A percentile compares a stretch with the other conserved stretches of the same genome.
Conservation (phyloP, 2,329 filamentous ascomycete species). For the Colletotrichum euphorbiae region DNA sequence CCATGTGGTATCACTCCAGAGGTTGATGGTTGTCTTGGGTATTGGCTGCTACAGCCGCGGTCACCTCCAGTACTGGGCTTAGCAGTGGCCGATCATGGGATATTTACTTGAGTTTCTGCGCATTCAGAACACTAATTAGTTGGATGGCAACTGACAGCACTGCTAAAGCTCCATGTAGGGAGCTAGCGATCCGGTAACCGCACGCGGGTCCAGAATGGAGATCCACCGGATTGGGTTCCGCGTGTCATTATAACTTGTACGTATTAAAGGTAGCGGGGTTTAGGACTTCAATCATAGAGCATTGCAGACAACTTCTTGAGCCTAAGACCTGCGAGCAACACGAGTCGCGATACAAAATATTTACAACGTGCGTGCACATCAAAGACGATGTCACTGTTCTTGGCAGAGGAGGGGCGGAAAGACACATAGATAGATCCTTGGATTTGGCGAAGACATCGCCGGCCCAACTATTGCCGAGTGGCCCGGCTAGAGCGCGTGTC, state of each 20-base stretch:
- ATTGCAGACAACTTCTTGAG: neutral
- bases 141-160: neutral
- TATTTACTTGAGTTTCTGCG: neutral
- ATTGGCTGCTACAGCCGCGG: neutral
- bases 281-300: neutral
- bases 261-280: neutral
- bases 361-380: neutral
- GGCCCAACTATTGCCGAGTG: slow-evolving; percentile 37
- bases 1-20: slow-evolving; percentile 25
- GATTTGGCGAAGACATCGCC: slow-evolving; percentile 16
- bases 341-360: too few relatives aligned
- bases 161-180: neutral
- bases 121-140: neutral
- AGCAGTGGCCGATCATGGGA: neutral
- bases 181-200: neutral
- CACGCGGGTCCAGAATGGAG: neutral
- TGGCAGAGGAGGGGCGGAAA: slow-evolving; percentile 9
- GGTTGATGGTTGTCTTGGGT: neutral
- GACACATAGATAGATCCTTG: neutral
- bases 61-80: neutral
- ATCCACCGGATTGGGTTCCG: neutral
- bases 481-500: slow-evolving; percentile 2
- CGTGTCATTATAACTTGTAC: neutral
- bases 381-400: neutral
- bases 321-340: neutral